Conservation (phyloP, 768 basidiomycete species). For the Serendipita indica region DNA sequence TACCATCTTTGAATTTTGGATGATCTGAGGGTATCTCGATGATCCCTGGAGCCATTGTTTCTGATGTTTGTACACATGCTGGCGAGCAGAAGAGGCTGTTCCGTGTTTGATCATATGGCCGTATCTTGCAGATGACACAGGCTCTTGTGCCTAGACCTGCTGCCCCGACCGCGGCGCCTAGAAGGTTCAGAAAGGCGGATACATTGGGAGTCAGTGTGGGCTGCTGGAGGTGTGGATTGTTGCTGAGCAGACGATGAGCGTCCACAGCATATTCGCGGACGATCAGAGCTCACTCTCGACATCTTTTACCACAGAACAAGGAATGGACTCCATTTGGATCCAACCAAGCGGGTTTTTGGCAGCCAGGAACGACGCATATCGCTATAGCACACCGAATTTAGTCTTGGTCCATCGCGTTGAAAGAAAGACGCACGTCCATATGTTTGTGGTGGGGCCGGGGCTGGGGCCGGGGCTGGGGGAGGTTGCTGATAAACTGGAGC, state of each 20-base stretch:
- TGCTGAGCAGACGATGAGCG: background rate
- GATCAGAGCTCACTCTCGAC: background rate
- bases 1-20: slow-evolving; percentile 4
- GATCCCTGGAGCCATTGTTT: background rate
- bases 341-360: background rate
- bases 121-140: background rate
- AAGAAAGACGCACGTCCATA: no score
- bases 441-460: no score
- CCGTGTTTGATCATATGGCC: background rate
- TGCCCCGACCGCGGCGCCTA: background rate
- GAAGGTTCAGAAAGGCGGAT: background rate
- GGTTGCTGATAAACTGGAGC: no score
- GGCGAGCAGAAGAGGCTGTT: background rate
- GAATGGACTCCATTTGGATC: background rate
- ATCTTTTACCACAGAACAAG: background rate
- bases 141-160: background rate
- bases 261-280: background rate
- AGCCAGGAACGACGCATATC: background rate
- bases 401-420: no score
- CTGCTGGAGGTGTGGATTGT: background rate
- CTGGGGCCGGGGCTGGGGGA: no score
- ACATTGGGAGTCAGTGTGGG: background rate
- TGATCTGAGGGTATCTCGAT: background rate
- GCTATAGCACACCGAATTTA: no score
- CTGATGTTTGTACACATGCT: background rate